Conservation (phyloP, 345 rosid species). For the Syzygium oleosum region DNA sequence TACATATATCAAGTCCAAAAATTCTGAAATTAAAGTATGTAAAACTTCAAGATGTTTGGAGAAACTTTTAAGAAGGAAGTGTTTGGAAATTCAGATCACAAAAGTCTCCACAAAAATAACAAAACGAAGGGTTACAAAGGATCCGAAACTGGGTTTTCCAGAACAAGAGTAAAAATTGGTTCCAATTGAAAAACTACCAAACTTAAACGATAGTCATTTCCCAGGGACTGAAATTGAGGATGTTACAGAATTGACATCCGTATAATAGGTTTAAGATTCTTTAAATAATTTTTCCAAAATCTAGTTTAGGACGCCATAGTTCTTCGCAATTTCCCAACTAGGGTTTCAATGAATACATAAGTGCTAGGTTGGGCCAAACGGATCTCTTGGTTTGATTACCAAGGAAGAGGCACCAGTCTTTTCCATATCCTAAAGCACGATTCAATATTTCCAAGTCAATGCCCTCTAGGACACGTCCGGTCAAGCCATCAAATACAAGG, state of each 20-base stretch:
- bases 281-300: neutral
- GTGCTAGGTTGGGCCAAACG: neutral
- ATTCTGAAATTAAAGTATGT: too few relatives aligned
- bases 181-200: too few relatives aligned
- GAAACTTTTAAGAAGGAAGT: too few relatives aligned
- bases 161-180: too few relatives aligned
- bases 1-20: too few relatives aligned
- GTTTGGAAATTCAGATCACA: too few relatives aligned
- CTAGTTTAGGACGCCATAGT: neutral
- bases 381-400: neutral
- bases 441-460: neutral
- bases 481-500: neutral
- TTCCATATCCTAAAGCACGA: neutral
- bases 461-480: neutral
- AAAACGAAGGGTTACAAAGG: too few relatives aligned
- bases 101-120: too few relatives aligned
- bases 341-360: neutral
- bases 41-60: too few relatives aligned
- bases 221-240: too few relatives aligned
- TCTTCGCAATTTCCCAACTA: neutral
- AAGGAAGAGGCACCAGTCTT: neutral
- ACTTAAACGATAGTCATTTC: too few relatives aligned
- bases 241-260: accelerated
- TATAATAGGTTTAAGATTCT: accelerated
- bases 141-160: too few relatives aligned